Conservation (phyloP, 2,329 filamentous ascomycete genomes). For the Fusarium humuli region DNA sequence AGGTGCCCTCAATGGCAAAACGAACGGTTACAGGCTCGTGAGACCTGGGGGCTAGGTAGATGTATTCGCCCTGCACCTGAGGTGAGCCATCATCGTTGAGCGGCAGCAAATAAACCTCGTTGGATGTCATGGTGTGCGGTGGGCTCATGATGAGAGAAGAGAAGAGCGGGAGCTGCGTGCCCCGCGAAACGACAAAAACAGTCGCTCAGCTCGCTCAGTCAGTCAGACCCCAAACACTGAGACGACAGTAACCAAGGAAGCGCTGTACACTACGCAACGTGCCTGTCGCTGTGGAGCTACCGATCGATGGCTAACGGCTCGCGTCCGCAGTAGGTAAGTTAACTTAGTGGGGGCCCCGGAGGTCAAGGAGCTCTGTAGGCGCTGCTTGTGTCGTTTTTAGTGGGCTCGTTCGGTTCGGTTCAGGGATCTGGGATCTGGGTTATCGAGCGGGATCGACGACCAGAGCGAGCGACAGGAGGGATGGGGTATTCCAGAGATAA, state of each 20-base stretch:
- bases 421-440: conserved; percentile 43
- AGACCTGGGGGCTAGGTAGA: conserved; percentile 84
- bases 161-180: conserved; percentile 47
- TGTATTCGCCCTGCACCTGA: conserved; percentile 87
- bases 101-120: conserved; percentile 86
- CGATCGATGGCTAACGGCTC: conserved; percentile 39
- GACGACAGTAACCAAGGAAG: conserved; percentile 40
- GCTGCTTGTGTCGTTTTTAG: conserved; percentile 38
- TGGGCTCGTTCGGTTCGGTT: conserved; percentile 30
- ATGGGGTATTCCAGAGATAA: conserved; percentile 30
- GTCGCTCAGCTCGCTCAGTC: conserved; percentile 25
- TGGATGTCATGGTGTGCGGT: conserved; percentile 69
- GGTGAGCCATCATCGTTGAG: conserved; percentile 95
- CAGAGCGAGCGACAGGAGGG: conserved; percentile 24
- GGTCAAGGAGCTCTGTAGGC: conserved; percentile 28
- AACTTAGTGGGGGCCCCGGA: conserved; percentile 29
- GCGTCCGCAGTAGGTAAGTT: conserved; percentile 31
- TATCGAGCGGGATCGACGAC: conserved; percentile 40
- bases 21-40: conserved; percentile 82
- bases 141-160: conserved; percentile 64
- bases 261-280: conserved; percentile 29
- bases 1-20: conserved; percentile 93
- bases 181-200: conserved; percentile 44
- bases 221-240: conserved; percentile 24
- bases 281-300: conserved; percentile 37